Evolutionary conservation across 1,139 yeast genomes (phyloP).

Genomic region (Pneumocystis jirovecii): DNA sequence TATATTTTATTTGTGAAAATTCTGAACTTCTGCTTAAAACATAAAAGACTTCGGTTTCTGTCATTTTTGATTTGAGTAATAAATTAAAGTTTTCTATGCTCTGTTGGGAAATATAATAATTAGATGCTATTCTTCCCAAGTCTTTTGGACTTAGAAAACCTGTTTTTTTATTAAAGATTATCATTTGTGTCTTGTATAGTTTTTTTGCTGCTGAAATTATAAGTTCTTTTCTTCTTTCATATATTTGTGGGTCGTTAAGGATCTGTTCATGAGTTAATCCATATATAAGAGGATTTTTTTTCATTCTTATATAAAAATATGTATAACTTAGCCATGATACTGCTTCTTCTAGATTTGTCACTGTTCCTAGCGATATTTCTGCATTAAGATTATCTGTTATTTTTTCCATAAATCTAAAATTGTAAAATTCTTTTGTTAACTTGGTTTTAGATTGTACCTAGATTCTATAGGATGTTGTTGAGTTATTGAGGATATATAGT

Average conservation of each 20-base stretch:
- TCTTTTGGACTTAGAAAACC: constrained; percentile 74
- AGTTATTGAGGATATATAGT: constrained; percentile 69
- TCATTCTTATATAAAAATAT: constrained; percentile 85
- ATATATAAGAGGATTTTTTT: constrained; percentile 80
- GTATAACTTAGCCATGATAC: constrained; percentile 96
- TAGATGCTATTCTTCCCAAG: constrained; percentile 86
- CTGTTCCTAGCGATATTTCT: constrained; percentile 88
- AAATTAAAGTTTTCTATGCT: constrained; percentile 82
- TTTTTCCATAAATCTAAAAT: constrained; percentile 44
- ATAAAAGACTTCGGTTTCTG: constrained; percentile 83
- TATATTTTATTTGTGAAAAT: constrained; percentile 74
- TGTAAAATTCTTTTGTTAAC: not conserved
- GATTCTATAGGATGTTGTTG: constrained; percentile 97
- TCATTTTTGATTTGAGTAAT: constrained; percentile 66
- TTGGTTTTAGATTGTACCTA: not conserved
- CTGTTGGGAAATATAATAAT: constrained; percentile 71
- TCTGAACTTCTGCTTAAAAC: constrained; percentile 89
- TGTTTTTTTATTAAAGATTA: constrained; percentile 74
- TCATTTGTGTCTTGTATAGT: constrained; percentile 78
- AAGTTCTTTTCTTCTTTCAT: constrained; percentile 59
- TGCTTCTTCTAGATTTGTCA: constrained; percentile 86
- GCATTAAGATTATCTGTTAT: constrained; percentile 88
- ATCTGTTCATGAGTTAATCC: constrained; percentile 86
- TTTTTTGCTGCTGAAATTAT: constrained; percentile 66
- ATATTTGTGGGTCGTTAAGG: constrained; percentile 65